These are phyloP conservation scores for Ilex aquifolium DNA, from an alignment of 257 asterid genomes.

Conservation along the genomic window DNA sequence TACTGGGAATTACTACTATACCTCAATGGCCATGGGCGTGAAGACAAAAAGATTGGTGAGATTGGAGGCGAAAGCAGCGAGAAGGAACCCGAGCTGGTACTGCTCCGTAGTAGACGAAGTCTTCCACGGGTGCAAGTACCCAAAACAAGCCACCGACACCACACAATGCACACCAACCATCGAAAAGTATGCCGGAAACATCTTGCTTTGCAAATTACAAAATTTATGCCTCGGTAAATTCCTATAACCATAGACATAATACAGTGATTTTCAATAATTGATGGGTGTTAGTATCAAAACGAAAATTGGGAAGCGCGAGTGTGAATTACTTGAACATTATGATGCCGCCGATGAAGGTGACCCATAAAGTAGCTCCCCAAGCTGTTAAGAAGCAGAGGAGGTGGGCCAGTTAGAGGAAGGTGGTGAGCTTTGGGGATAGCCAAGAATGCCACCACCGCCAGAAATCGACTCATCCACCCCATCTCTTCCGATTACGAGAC, in stretches of 20 bases:
- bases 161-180: constrained; percentile 97
- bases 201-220: constrained; percentile 92
- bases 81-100: constrained; percentile 83
- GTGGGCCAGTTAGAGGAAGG: constrained; percentile 66
- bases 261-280: not conserved
- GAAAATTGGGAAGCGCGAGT: not conserved
- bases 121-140: constrained; percentile 94
- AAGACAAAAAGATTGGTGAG: constrained; percentile 84
- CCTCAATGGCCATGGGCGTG: constrained; percentile 97
- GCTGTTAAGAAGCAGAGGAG: constrained; percentile 92
- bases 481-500: constrained; percentile 18
- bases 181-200: constrained; percentile 97
- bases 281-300: not conserved
- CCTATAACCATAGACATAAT: constrained; percentile 23
- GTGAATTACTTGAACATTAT: constrained; percentile 82
- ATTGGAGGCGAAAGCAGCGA: constrained; percentile 82
- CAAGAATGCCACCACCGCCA: constrained; percentile 70
- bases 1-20: constrained; percentile 5
- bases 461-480: constrained; percentile 85
- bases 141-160: constrained; percentile 69
- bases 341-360: constrained; percentile 98
- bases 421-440: constrained; percentile 44
- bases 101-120: constrained; percentile 57
- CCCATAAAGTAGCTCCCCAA: constrained; percentile 97
- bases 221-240: constrained; percentile 95